Conservation (phyloP, 371 early-diverging fungal genomes). For the Syncephalastrum sp. region DNA sequence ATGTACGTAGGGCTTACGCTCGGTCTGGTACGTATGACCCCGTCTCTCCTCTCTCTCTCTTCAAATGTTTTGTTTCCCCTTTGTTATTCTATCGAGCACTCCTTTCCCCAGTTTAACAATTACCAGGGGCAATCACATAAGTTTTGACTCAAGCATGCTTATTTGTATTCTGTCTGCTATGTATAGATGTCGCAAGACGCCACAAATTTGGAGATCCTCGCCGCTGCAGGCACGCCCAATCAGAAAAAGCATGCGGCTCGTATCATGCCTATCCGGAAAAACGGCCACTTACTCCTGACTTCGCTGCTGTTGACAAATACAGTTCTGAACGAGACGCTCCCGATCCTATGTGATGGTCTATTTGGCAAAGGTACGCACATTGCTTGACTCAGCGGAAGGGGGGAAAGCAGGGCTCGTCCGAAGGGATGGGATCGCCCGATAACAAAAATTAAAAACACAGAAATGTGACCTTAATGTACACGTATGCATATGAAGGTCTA, state of each 20-base stretch:
- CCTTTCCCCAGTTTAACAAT: too few species aligned
- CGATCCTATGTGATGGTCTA: constrained; percentile 69
- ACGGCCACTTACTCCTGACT: constrained; percentile 73
- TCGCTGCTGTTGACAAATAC: constrained; percentile 80
- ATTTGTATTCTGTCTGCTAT: neutral
- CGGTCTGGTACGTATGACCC: constrained; percentile 27
- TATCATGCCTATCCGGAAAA: constrained; percentile 65
- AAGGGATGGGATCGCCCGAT: neutral
- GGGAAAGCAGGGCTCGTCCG: constrained; percentile 7
- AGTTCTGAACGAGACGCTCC: constrained; percentile 82
- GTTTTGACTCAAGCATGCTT: too few species aligned
- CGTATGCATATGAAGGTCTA: neutral
- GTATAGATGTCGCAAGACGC: constrained; percentile 67
- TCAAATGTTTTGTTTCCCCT: too few species aligned
- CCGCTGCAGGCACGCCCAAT: constrained; percentile 60
- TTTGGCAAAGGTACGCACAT: constrained; percentile 53
- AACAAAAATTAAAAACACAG: neutral
- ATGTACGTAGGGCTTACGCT: constrained; percentile 32
- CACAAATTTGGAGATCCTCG: constrained; percentile 56
- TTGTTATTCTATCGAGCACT: too few species aligned
- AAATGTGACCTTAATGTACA: neutral
- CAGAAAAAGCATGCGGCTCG: constrained; percentile 62
- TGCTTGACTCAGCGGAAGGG: constrained; percentile 39
- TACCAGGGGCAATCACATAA: too few species aligned
- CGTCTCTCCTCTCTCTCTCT: neutral